These are phyloP conservation scores for Fusarium musae DNA, from an alignment of 2,329 filamentous ascomycete species.

Conservation along the genomic window DNA sequence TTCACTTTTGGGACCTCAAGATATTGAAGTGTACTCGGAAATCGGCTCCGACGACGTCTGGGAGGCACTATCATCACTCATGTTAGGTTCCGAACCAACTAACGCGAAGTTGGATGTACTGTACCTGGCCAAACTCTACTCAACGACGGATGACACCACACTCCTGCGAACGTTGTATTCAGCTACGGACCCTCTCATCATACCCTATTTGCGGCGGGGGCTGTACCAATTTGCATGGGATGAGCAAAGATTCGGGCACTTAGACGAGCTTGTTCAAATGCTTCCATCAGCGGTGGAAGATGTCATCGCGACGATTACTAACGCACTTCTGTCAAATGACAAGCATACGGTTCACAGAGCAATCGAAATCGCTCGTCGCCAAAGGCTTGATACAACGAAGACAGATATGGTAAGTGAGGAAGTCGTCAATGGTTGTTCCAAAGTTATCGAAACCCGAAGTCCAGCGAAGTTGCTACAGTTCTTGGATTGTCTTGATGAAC, in stretches of 20 bases:
- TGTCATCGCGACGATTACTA: neutral
- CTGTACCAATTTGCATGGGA: neutral
- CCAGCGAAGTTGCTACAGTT: neutral
- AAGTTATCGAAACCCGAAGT: neutral
- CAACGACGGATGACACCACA: neutral
- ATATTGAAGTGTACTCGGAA: no score
- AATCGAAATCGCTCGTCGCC: neutral
- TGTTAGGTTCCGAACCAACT: no score
- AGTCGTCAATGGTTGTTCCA: neutral
- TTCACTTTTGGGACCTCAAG: no score
- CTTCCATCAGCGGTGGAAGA: neutral
- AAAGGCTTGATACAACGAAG: rapidly evolving
- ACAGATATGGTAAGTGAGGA: neutral
- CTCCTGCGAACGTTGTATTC: neutral
- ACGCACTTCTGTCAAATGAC: neutral
- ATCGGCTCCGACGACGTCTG: rapidly evolving
- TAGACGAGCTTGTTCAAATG: neutral
- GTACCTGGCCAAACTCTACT: neutral
- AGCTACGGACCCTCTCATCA: rapidly evolving
- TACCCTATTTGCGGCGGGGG: no score
- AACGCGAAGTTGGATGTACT: no score
- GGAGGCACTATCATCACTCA: no score
- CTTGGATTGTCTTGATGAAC: neutral
- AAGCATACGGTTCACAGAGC: neutral
- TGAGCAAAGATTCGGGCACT: neutral